These are phyloP conservation scores for Phytomonas sp. DNA, from an alignment of 208 protist genomes.

Conservation along the genomic window DNA sequence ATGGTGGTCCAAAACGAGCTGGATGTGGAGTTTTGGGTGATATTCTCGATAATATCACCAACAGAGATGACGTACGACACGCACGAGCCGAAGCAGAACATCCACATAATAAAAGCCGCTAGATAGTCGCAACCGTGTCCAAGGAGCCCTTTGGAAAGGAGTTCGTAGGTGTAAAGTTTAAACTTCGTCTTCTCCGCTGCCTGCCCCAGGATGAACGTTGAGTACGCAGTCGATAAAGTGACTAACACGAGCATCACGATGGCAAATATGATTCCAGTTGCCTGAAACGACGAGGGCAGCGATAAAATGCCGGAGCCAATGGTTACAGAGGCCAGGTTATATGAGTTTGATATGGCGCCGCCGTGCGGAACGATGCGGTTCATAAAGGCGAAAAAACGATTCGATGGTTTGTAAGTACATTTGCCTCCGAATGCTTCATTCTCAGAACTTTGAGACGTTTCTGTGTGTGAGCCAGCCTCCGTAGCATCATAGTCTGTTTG, in stretches of 20 bases:
- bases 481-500: background rate
- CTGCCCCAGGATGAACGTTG: conserved; percentile 66
- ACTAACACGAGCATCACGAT: conserved; percentile 49
- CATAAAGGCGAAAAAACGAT: conserved; percentile 21
- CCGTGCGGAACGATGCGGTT: conserved; percentile 63
- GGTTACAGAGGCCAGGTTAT: conserved; percentile 69
- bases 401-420: conserved; percentile 26
- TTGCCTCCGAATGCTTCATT: conserved; percentile 16
- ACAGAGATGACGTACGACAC: conserved; percentile 81
- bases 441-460: background rate
- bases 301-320: conserved; percentile 72
- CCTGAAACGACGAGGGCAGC: conserved; percentile 62
- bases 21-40: conserved; percentile 28
- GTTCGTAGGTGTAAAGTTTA: conserved; percentile 48
- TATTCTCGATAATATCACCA: conserved; percentile 43
- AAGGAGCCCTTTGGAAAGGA: conserved; percentile 51
- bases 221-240: conserved; percentile 66
- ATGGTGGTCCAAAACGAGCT: conserved; percentile 28
- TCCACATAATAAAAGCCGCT: conserved; percentile 61
- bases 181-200: conserved; percentile 55
- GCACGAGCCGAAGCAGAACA: conserved; percentile 80
- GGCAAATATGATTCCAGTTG: conserved; percentile 38
- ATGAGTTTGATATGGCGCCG: conserved; percentile 51
- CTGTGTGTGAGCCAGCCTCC: background rate
- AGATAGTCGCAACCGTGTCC: conserved; percentile 72